phyloP scores from a whole-genome alignment of 441 rosid genomes.

The Populus trichocarpa region DNA sequence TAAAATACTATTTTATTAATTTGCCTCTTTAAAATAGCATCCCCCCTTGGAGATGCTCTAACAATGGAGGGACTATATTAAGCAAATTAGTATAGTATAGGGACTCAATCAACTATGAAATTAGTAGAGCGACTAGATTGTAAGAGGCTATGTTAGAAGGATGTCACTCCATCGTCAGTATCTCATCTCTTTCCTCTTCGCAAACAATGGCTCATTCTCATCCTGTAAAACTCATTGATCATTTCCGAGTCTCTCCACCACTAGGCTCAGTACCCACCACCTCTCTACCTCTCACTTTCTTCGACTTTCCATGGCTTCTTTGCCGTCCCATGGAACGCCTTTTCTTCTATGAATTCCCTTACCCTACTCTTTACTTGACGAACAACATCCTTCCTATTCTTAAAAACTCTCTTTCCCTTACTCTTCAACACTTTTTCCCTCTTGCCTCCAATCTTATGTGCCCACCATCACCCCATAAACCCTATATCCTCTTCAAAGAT shows the following conservation, averaged over 20 bases:
- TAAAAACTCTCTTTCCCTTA: conserved; percentile 32
- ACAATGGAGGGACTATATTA: no score
- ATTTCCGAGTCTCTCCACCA: conserved; percentile 28
- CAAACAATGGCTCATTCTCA: background rate
- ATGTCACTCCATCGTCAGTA: no score
- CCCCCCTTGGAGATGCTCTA: no score
- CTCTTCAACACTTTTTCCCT: conserved; percentile 39
- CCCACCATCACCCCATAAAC: conserved; percentile 33
- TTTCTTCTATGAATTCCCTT: conserved; percentile 33
- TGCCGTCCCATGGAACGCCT: conserved; percentile 27
- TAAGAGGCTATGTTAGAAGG: no score
- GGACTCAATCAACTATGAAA: no score
- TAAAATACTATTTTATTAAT: no score
- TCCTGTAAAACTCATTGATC: conserved; percentile 15
- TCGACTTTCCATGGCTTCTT: conserved; percentile 35
- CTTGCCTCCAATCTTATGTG: conserved; percentile 26
- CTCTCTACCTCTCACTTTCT: conserved; percentile 28
- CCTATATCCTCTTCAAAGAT: conserved; percentile 23
- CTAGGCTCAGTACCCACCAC: conserved; percentile 25
- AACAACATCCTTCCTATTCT: conserved; percentile 27
- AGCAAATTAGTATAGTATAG: no score
- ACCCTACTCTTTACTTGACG: conserved; percentile 22
- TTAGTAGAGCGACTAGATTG: no score
- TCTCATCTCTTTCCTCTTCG: no score
- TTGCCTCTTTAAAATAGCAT: no score